Evolutionary conservation across 306 rosid genomes (phyloP).

Genomic region (Nissolia schottii): DNA sequence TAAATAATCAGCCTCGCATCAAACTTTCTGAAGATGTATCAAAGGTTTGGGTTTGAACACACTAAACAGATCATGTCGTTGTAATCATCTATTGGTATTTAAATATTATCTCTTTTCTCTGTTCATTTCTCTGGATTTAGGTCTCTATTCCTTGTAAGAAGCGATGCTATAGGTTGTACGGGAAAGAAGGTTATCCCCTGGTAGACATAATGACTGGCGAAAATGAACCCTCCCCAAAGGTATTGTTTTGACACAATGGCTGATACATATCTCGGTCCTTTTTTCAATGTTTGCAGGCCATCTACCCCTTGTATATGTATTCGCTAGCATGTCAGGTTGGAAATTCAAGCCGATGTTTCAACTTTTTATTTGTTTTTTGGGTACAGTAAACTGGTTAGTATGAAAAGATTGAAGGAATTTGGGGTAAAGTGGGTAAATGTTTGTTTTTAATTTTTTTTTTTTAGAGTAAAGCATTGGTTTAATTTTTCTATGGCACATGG

Average conservation of each 20-base stretch:
- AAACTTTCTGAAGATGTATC: conserved; percentile 99
- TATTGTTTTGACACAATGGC: conserved; percentile 23
- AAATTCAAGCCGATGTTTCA: not conserved
- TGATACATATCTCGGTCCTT: not conserved
- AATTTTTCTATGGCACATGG: not conserved
- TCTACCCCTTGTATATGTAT: not conserved
- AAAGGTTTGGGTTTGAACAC: conserved; percentile 80
- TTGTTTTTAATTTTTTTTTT: not conserved
- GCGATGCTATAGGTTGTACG: conserved; percentile 71
- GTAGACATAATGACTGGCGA: conserved; percentile 95
- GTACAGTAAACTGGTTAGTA: not conserved
- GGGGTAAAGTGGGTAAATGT: not conserved
- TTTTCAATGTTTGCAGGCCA: not conserved
- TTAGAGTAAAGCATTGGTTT: not conserved
- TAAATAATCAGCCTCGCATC: conserved; percentile 91
- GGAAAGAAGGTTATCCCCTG: conserved; percentile 94
- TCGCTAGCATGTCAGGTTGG: conserved; percentile 11
- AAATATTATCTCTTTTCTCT: not conserved
- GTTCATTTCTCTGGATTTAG: conserved; percentile 40
- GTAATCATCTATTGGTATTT: not conserved
- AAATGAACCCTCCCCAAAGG: conserved; percentile 95
- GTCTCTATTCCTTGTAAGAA: conserved; percentile 98
- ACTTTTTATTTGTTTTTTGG: not conserved
- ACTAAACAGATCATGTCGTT: conserved; percentile 16
- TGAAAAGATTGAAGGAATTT: not conserved